phyloP scores from a whole-genome alignment of 768 basidiomycete genomes.

The Boletales sp. region DNA sequence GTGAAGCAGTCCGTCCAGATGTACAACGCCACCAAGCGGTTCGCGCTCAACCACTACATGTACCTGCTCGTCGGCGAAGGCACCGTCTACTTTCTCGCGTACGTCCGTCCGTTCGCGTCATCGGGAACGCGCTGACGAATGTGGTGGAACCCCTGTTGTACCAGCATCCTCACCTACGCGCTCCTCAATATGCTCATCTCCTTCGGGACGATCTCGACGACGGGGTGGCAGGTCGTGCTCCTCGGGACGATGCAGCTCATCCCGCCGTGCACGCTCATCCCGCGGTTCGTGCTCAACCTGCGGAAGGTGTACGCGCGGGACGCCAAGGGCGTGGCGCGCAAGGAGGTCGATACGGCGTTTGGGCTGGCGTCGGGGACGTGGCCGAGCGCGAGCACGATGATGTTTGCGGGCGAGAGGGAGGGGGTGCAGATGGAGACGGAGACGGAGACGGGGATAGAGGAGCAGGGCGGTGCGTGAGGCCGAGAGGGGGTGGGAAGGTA shows the following conservation, averaged over 20 bases:
- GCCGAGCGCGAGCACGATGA: too few species aligned
- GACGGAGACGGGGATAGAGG: too few species aligned
- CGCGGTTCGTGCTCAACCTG: not conserved
- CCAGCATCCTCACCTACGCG: not conserved
- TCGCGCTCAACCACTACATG: not conserved
- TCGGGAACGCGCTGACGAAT: too few species aligned
- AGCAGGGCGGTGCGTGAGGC: too few species aligned
- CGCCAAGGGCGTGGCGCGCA: not conserved
- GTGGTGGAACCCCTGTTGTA: too few species aligned
- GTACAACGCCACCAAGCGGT: not conserved
- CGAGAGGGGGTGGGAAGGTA: too few species aligned
- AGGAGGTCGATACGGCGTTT: too few species aligned
- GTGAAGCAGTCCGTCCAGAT: not conserved
- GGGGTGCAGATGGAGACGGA: too few species aligned
- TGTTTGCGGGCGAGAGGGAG: too few species aligned
- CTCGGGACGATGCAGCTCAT: not conserved
- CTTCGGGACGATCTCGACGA: not conserved
- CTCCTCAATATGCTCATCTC: not conserved
- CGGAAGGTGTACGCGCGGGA: not conserved
- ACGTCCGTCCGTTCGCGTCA: not conserved
- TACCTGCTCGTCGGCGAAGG: not conserved
- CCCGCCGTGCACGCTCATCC: too few species aligned
- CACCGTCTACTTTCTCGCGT: constrained; percentile 1
- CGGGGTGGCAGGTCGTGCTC: not conserved
- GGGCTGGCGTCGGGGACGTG: too few species aligned